Conservation (phyloP, 768 basidiomycete species). For the Suillus ampliporus region DNA sequence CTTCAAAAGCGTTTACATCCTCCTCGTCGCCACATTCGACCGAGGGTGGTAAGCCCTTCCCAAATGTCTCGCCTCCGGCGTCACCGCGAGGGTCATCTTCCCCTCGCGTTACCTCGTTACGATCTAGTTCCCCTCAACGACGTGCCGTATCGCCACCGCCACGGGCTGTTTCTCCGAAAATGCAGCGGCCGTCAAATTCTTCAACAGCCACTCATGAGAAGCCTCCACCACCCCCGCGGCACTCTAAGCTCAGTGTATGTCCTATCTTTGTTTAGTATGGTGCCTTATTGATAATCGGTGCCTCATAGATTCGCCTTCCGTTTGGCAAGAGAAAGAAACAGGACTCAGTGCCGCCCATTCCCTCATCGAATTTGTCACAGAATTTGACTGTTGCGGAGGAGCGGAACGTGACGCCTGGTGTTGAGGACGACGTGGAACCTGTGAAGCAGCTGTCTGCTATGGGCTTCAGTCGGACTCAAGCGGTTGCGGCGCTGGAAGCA, state of each 20-base stretch:
- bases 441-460: conserved; percentile 84
- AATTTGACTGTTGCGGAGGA: conserved; percentile 54
- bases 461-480: conserved; percentile 88
- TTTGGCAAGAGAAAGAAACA: conserved; percentile 80
- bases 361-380: conserved; percentile 35
- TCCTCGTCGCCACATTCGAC: conserved; percentile 22
- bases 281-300: conserved; percentile 17
- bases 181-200: conserved; percentile 60
- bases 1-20: conserved; percentile 37
- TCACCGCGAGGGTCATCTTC: conserved; percentile 44
- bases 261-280: conserved; percentile 3
- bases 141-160: conserved; percentile 53
- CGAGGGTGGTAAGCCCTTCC: conserved; percentile 38
- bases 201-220: conserved; percentile 57
- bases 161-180: conserved; percentile 59
- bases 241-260: conserved; percentile 82
- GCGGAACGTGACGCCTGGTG: conserved; percentile 52
- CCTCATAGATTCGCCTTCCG: conserved; percentile 70
- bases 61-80: conserved; percentile 44
- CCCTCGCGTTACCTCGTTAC: conserved; percentile 35
- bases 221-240: conserved; percentile 56
- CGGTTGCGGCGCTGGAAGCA: conserved; percentile 83
- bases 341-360: conserved; percentile 53
- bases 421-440: conserved; percentile 74
- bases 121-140: conserved; percentile 48